Evolutionary conservation across 2,329 filamentous ascomycete species (phyloP), one percentile per base, ranked within the genome.

Genomic region (Cladophialophora bantiana): DNA sequence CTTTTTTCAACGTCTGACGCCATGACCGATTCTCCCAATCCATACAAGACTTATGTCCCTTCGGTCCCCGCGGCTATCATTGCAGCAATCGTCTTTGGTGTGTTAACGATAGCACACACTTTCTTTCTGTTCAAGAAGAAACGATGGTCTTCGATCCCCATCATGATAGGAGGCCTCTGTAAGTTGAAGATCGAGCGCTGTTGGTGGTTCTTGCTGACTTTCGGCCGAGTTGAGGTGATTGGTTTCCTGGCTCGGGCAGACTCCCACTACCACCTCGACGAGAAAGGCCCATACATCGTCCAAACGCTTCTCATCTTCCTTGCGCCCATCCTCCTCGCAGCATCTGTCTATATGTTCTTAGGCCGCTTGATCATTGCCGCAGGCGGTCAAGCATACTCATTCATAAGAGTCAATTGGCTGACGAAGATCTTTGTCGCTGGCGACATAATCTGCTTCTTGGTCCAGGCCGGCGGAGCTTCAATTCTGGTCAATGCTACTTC

Each of bases 321-420:
- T 3, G 78, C 80, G 0, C 78, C 78, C 2, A 72, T 81, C 0
- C 77, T 81, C 78, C 77, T 83, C 7, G 83, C 83, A 62, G 81
- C 81, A 2, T 83, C 80, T 60, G 77, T 78, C 18, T 83, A 83
- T 72, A 82, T 83, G 79, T 75, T 79, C 6, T 74, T 83, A 7
- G 81, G 77, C 6, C 77, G 81, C 2, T 80, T 83, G 78, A 77
- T 82, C 32, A 71, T 81, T 70, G 45, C 61, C 4, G 57, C 58
- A 15, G 66, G 1, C 74, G 77, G 0, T 75, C 74, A 26, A 73
- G 73, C 7, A 7, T 74, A 83, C 15, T 74, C 78, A 3, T 66
- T 67, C 4, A 76, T 83, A 56, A 76, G 77, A 0, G 78, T 80
- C 1, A 71, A 73, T 1, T 71, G 73, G 1, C 66, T 83, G 3